Conservation (phyloP, 2,329 filamentous ascomycete species). For the Aspergillus brunneoviolaceus region DNA sequence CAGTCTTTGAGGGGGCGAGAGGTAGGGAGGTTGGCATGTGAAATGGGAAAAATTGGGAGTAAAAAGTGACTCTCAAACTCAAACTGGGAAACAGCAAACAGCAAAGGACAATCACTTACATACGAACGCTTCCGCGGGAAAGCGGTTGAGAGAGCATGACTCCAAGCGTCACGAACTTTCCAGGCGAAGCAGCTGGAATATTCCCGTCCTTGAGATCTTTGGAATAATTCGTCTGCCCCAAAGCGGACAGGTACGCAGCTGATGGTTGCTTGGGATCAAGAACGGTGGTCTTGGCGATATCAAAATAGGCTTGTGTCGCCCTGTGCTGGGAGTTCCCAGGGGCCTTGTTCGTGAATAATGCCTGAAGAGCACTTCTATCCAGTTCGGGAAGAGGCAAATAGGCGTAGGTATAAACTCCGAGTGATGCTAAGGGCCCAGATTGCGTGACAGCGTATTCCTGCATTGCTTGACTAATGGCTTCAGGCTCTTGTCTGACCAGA, state of each 20-base stretch:
- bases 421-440: slow-evolving; percentile 7
- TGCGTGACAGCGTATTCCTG: slow-evolving; percentile 7
- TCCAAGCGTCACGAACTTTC: slow-evolving; percentile 12
- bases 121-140: slow-evolving; percentile 10
- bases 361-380: slow-evolving; percentile 2
- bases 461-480: slow-evolving; percentile 5
- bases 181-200: slow-evolving; percentile 8
- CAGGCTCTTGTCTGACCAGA: slow-evolving; percentile 8
- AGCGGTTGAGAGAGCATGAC: slow-evolving; percentile 12
- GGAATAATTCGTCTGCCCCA: slow-evolving; percentile 11
- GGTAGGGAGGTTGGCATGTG: neutral
- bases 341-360: neutral
- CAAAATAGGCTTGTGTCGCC: slow-evolving; percentile 1
- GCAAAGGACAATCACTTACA: slow-evolving; percentile 5
- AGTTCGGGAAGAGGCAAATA: slow-evolving; percentile 5
- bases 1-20: neutral
- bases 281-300: slow-evolving; percentile 5
- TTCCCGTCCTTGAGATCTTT: slow-evolving; percentile 10
- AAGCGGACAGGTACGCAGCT: slow-evolving; percentile 10
- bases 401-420: slow-evolving; percentile 8
- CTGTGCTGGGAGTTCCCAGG: neutral
- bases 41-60: slow-evolving; percentile 2
- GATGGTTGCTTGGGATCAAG: slow-evolving; percentile 11
- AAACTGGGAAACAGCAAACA: slow-evolving; percentile 1
- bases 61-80: neutral